Evolutionary conservation across 768 basidiomycete species (phyloP).

Genomic region (Trametopsis cervina): DNA sequence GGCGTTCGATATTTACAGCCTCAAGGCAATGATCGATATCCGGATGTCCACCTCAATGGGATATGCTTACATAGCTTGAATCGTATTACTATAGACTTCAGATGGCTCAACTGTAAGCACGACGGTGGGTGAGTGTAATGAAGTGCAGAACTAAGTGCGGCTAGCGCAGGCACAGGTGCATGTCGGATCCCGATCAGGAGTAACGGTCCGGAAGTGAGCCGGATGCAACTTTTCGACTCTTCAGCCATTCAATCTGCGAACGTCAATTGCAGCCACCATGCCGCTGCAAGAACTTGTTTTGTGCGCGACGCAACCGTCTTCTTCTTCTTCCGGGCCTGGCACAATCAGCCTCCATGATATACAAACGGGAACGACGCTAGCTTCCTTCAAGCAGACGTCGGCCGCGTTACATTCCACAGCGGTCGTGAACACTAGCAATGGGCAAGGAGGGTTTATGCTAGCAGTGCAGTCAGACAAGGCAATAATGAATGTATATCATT

Average conservation of each 20-base stretch:
- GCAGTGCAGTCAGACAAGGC: conserved; percentile 86
- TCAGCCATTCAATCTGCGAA: no score
- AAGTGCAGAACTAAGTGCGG: no score
- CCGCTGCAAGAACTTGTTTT: conserved; percentile 63
- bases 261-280: conserved; percentile 34
- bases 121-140: no score
- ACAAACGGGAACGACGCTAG: conserved; percentile 62
- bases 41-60: no score
- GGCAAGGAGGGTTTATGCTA: conserved; percentile 78
- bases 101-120: no score
- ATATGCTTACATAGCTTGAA: no score
- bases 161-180: no score
- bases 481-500: conserved; percentile 83
- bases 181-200: no score
- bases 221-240: no score
- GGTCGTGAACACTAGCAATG: conserved; percentile 57
- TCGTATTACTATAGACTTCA: no score
- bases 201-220: no score
- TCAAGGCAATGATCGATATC: no score
- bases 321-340: conserved; percentile 45
- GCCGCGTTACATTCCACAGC: conserved; percentile 60
- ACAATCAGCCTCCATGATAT: conserved; percentile 76
- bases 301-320: conserved; percentile 50
- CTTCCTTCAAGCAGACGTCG: conserved; percentile 86
- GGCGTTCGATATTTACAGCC: not conserved